A percentile compares a stretch with the other conserved stretches of the same genome.
phyloP scores from a whole-genome alignment of 371 early-diverging fungal genomes.

The Phascolomyces articulosus region DNA sequence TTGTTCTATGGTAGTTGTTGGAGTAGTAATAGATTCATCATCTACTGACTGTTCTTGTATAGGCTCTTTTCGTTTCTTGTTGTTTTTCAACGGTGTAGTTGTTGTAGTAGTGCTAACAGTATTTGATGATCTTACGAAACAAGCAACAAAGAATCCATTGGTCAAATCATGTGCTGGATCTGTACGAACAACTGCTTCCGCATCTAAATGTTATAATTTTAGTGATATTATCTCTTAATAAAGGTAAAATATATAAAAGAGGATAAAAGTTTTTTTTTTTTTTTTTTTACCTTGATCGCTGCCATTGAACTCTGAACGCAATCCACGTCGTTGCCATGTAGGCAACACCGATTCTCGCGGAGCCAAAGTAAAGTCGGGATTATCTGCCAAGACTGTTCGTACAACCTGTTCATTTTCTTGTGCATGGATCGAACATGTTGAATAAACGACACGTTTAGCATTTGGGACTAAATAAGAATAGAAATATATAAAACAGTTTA shows the following conservation, averaged over 20 bases:
- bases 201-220: conserved; percentile 18
- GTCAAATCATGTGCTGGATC: conserved; percentile 71
- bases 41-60: not conserved
- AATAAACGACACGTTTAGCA: conserved; percentile 86
- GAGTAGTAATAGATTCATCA: not conserved
- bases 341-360: conserved; percentile 65
- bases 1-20: not conserved
- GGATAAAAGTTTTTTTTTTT: not conserved
- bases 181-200: conserved; percentile 69
- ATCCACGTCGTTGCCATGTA: conserved; percentile 77
- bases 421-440: conserved; percentile 93
- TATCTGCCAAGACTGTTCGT: conserved; percentile 50
- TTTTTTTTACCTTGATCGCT: conserved; percentile 3
- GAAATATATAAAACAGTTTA: not conserved
- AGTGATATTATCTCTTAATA: not conserved
- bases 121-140: conserved; percentile 62
- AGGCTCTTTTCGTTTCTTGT: not conserved
- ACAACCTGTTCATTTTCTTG: conserved; percentile 98
- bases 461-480: conserved; percentile 58
- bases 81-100: too few species aligned
- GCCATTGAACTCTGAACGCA: conserved; percentile 42
- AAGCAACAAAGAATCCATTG: conserved; percentile 88
- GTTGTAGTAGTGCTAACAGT: too few species aligned
- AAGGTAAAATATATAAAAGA: not conserved
- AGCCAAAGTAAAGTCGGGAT: conserved; percentile 63